Conservation (phyloP, 306 rosid genomes). For the Acacia confusa region DNA sequence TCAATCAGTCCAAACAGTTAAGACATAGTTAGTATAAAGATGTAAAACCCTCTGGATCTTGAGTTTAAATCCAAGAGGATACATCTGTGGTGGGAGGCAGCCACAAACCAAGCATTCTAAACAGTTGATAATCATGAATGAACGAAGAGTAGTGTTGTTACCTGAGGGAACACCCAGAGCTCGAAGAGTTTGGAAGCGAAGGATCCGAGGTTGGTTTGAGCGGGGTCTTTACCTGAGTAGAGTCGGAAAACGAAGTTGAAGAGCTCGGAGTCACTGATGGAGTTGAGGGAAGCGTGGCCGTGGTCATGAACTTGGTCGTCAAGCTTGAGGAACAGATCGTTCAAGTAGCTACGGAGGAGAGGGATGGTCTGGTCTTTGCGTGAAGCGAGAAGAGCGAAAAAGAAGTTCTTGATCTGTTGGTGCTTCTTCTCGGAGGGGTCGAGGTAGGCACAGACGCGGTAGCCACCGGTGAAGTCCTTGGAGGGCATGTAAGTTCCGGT, state of each 20-base stretch:
- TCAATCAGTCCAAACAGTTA: too few species aligned
- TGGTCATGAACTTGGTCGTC: conserved; percentile 34
- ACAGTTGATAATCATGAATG: too few species aligned
- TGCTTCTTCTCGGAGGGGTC: conserved; percentile 73
- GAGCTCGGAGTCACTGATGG: conserved; percentile 33
- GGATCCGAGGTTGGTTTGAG: conserved; percentile 9
- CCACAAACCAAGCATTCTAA: too few species aligned
- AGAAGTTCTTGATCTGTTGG: conserved; percentile 43
- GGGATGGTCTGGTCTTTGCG: conserved; percentile 47
- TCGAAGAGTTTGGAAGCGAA: background rate
- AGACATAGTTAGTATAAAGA: too few species aligned
- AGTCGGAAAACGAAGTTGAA: conserved; percentile 54
- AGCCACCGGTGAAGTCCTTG: conserved; percentile 56
- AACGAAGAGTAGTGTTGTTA: background rate
- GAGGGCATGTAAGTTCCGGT: conserved; percentile 91
- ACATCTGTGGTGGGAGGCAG: too few species aligned
- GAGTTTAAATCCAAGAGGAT: too few species aligned
- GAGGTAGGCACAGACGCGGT: conserved; percentile 61
- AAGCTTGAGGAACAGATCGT: conserved; percentile 47
- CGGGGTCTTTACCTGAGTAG: conserved; percentile 40
- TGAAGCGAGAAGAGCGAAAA: conserved; percentile 43
- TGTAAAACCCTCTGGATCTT: too few species aligned
- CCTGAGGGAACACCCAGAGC: background rate
- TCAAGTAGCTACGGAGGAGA: conserved; percentile 31
- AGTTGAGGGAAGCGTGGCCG: conserved; percentile 42